Percentiles rank a stretch among this genome's conserved stretches.
Evolutionary conservation across 441 rosid species (phyloP).

Genomic region (Gossypium gossypioides): DNA sequence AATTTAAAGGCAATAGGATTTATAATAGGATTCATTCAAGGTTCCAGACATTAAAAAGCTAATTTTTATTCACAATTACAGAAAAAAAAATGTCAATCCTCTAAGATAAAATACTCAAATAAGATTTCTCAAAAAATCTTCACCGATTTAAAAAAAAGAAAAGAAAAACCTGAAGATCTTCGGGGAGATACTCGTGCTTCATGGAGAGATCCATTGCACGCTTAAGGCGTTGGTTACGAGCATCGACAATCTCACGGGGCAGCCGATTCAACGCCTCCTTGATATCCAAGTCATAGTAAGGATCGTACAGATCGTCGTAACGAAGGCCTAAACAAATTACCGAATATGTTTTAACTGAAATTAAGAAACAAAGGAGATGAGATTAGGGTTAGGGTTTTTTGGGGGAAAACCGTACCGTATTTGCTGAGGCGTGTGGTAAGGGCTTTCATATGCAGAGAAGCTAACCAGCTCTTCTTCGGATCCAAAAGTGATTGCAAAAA

Average conservation of each 20-base stretch:
- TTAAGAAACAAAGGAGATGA: neutral
- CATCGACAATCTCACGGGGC: slow-evolving; percentile 77
- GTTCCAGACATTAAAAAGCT: neutral
- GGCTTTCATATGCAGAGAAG: slow-evolving; percentile 65
- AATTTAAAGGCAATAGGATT: neutral
- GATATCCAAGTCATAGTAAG: slow-evolving; percentile 60
- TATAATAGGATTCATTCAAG: neutral
- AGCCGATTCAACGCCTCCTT: slow-evolving; percentile 81
- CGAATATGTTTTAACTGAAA: neutral
- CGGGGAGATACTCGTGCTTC: slow-evolving; percentile 84
- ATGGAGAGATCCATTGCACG: slow-evolving; percentile 94
- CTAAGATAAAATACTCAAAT: neutral
- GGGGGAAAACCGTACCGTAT: slow-evolving; percentile 42
- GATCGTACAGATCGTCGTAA: slow-evolving; percentile 82
- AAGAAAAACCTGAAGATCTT: slow-evolving; percentile 56
- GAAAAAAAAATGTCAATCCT: neutral
- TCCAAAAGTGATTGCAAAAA: slow-evolving; percentile 39
- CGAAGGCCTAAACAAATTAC: slow-evolving; percentile 45
- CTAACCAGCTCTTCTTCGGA: slow-evolving; percentile 76
- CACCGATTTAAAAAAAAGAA: neutral
- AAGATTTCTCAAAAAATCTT: neutral
- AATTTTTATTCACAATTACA: neutral
- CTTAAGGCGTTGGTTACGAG: slow-evolving; percentile 85
- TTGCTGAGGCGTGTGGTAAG: slow-evolving; percentile 54
- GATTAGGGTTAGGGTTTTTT: slow-evolving; percentile 14